These are phyloP conservation scores for Rhodomyrtus psidioides DNA, from an alignment of 441 rosid genomes.

Conservation along the genomic window DNA sequence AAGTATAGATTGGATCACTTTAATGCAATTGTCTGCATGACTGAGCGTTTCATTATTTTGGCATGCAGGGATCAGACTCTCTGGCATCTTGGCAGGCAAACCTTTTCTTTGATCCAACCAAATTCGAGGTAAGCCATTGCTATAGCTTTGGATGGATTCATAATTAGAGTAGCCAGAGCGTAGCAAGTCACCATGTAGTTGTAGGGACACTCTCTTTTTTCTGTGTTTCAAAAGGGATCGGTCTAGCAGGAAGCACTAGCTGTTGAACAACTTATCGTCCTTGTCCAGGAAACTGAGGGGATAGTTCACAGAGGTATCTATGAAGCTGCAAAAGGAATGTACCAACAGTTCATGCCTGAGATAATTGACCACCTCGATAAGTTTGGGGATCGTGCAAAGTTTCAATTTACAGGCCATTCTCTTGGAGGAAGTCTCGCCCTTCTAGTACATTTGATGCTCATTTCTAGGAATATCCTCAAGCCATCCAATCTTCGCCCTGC, in stretches of 20 bases:
- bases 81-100: conserved; percentile 89
- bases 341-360: conserved; percentile 67
- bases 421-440: conserved; percentile 92
- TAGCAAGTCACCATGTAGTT: not conserved
- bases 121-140: conserved; percentile 57
- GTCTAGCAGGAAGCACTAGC: not conserved
- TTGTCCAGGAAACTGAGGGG: conserved; percentile 53
- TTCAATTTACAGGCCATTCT: conserved; percentile 86
- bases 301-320: conserved; percentile 92
- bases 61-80: conserved; percentile 78
- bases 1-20: not conserved
- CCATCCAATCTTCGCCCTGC: conserved; percentile 51
- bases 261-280: not conserved
- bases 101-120: conserved; percentile 75
- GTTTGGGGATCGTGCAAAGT: conserved; percentile 63
- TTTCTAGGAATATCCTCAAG: conserved; percentile 44
- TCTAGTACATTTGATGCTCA: conserved; percentile 64
- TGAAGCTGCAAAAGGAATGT: conserved; percentile 91
- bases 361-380: conserved; percentile 51
- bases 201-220: not conserved
- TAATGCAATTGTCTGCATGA: not conserved
- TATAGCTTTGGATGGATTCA: not conserved
- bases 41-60: not conserved
- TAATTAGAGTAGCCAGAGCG: not conserved
- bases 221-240: not conserved